A percentile compares a stretch with the other conserved stretches of the same genome.
Conservation (phyloP, 2,329 filamentous ascomycete species). For the Laburnicola sp. region DNA sequence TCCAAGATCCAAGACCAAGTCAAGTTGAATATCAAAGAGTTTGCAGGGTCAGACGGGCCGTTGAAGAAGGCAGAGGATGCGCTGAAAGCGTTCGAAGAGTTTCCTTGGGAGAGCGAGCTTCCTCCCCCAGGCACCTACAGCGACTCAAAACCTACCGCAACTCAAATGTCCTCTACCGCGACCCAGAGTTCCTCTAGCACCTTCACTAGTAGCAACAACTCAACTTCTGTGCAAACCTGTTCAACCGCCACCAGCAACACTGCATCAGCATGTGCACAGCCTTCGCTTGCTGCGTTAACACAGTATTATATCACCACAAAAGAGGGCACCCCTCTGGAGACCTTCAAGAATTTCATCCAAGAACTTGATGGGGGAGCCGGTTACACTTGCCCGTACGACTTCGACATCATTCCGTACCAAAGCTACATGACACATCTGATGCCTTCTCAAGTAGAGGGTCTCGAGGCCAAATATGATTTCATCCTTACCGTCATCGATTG, state of each 20-base stretch:
- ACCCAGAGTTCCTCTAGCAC: neutral
- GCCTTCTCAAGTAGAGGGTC: neutral
- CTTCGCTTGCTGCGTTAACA: neutral
- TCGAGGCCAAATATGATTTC: neutral
- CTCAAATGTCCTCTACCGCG: neutral
- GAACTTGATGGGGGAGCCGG: neutral
- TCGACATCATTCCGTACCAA: neutral
- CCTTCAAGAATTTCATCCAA: conserved; percentile 1
- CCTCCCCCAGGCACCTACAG: conserved; percentile 6
- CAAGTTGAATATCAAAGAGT: conserved; percentile 8
- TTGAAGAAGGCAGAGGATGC: conserved; percentile 11
- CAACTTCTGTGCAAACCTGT: neutral
- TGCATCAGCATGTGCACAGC: neutral
- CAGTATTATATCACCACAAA: neutral
- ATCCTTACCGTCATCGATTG: neutral
- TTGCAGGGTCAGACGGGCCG: conserved; percentile 8
- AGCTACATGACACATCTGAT: neutral
- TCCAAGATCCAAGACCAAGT: conserved; percentile 10
- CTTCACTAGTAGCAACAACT: neutral
- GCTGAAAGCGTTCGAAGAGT: conserved; percentile 15
- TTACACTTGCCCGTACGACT: neutral
- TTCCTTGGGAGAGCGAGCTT: conserved; percentile 17
- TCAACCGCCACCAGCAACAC: neutral
- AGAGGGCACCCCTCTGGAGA: neutral
- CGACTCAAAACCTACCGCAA: conserved; percentile 1